A percentile compares a stretch with the other conserved stretches of the same genome.
phyloP scores from a whole-genome alignment of 2,329 filamentous ascomycete species.

The Tolypocladium tropicale region DNA sequence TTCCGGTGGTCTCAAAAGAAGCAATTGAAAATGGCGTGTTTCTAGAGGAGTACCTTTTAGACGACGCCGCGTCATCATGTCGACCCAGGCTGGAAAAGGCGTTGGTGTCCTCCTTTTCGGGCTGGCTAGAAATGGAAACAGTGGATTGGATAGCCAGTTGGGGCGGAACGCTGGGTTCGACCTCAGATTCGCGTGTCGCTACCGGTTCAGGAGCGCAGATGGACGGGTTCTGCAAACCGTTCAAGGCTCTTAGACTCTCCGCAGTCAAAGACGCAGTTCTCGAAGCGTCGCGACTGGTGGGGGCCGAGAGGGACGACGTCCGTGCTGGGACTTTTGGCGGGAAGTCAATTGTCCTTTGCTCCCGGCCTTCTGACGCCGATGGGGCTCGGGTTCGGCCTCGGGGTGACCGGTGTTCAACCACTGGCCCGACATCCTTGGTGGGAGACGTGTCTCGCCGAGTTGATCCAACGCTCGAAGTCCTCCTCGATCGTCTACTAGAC shows the following conservation, averaged over 20 bases:
- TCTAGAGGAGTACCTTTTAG: conserved; percentile 41
- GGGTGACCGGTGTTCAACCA: conserved; percentile 30
- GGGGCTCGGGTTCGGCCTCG: conserved; percentile 29
- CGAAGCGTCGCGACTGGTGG: conserved; percentile 48
- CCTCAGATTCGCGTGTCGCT: neutral
- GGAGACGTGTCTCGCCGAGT: conserved; percentile 31
- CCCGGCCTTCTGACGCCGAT: conserved; percentile 39
- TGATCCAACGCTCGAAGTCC: conserved; percentile 42
- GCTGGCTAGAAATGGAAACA: conserved; percentile 6
- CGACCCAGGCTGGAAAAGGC: conserved; percentile 33
- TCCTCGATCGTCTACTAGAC: conserved; percentile 46
- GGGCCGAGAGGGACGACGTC: conserved; percentile 51
- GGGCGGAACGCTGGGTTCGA: neutral
- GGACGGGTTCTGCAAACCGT: conserved; percentile 23
- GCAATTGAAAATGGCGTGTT: conserved; percentile 53
- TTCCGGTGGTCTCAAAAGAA: conserved; percentile 51
- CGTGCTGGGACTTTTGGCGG: conserved; percentile 46
- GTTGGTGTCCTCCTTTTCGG: conserved; percentile 23
- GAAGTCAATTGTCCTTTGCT: conserved; percentile 49
- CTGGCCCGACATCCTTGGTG: conserved; percentile 29
- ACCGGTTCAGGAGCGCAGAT: neutral
- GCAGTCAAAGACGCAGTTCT: conserved; percentile 25
- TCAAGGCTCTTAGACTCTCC: conserved; percentile 48
- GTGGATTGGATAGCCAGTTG: neutral
- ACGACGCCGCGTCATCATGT: conserved; percentile 43